Percentiles rank a stretch among this genome's conserved stretches.
Evolutionary conservation across 108 stramenopile genomes (phyloP).

Genomic region (Chaetoceros tenuissimus): DNA sequence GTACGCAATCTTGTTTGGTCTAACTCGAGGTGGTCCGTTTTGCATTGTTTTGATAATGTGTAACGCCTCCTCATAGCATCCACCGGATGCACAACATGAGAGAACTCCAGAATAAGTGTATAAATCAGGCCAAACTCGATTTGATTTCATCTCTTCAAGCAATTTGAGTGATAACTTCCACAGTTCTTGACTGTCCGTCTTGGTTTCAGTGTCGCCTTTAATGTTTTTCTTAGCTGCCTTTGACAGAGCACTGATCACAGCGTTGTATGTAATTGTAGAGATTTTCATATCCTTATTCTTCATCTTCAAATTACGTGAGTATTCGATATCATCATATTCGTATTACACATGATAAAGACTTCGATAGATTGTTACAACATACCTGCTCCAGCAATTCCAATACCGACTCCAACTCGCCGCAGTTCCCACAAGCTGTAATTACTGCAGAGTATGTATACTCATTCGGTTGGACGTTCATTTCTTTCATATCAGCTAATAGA

Average conservation of each 20-base stretch:
- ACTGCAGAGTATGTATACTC: constrained; percentile 54
- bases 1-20: constrained; percentile 62
- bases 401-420: constrained; percentile 60
- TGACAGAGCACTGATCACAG: constrained; percentile 61
- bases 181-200: constrained; percentile 15
- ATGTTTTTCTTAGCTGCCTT: constrained; percentile 35
- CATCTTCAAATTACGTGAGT: constrained; percentile 26
- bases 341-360: background rate
- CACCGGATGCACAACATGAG: constrained; percentile 64
- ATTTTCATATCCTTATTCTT: constrained; percentile 41
- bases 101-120: constrained; percentile 75
- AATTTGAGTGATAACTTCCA: constrained; percentile 45
- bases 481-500: constrained; percentile 68
- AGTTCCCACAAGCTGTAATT: constrained; percentile 71
- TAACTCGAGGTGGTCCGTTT: constrained; percentile 30
- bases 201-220: constrained; percentile 7
- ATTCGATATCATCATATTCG: background rate
- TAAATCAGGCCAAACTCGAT: constrained; percentile 55
- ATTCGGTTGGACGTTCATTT: constrained; percentile 45
- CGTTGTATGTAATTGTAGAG: constrained; percentile 72
- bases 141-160: constrained; percentile 50
- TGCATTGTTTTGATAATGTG: constrained; percentile 61
- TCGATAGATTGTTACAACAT: background rate
- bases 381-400: constrained; percentile 49
- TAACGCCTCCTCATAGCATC: constrained; percentile 71